A percentile compares a stretch with the other conserved stretches of the same genome.
Conservation (phyloP, 495 filamentous ascomycete species). For the Penicillium chermesinum region DNA sequence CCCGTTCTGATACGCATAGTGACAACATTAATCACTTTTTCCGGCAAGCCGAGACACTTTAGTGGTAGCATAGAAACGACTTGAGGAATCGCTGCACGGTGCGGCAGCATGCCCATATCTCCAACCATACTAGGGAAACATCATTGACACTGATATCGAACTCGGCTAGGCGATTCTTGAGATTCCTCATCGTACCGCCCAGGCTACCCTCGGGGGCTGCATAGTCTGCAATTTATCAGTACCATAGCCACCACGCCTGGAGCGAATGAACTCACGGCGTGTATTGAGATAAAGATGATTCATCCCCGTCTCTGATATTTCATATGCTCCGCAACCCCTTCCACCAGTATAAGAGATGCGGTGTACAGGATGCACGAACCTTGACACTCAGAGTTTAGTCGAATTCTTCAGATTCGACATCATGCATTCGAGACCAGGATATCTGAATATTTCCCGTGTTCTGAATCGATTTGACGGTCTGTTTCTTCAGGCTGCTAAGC, state of each 20-base stretch:
- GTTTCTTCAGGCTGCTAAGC: slow-evolving; percentile 47
- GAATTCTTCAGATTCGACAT: slow-evolving; percentile 55
- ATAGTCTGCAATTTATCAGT: slow-evolving; percentile 46
- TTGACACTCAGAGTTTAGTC: slow-evolving; percentile 63
- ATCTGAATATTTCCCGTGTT: slow-evolving; percentile 54
- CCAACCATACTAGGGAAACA: slow-evolving; percentile 74
- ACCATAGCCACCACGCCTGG: background rate
- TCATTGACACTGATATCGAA: slow-evolving; percentile 70
- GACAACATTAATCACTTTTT: slow-evolving; percentile 65
- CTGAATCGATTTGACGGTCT: slow-evolving; percentile 45
- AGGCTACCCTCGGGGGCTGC: slow-evolving; percentile 62
- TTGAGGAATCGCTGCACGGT: slow-evolving; percentile 48
- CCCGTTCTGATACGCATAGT: slow-evolving; percentile 63
- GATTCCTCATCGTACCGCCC: slow-evolving; percentile 61
- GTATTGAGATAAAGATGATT: slow-evolving; percentile 68
- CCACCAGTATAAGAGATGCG: slow-evolving; percentile 60
- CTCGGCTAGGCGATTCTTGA: slow-evolving; percentile 56
- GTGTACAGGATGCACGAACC: slow-evolving; percentile 58
- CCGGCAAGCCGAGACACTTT: slow-evolving; percentile 56
- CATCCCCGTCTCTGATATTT: slow-evolving; percentile 57
- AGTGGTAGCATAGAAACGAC: slow-evolving; percentile 55
- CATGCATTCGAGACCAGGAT: slow-evolving; percentile 60
- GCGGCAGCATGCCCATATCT: slow-evolving; percentile 61
- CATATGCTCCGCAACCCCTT: slow-evolving; percentile 63
- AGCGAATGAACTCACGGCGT: slow-evolving; percentile 39